Percentiles rank a stretch among this genome's conserved stretches.
Conservation (phyloP, 495 filamentous ascomycete genomes). For the Apiosordaria backusii region DNA sequence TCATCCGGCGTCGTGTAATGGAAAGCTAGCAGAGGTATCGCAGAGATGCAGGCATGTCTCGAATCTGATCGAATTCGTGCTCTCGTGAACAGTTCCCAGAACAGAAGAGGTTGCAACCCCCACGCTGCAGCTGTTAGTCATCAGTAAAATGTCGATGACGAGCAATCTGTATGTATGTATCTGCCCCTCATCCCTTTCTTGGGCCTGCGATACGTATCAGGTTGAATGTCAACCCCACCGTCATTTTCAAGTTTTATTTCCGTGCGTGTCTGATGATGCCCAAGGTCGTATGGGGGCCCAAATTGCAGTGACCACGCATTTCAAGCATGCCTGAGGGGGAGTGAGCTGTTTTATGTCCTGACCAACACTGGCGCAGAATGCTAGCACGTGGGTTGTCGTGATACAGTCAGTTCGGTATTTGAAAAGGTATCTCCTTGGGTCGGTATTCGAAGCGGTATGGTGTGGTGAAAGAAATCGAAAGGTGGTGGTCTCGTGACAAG, state of each 20-base stretch:
- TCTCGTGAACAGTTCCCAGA: neutral
- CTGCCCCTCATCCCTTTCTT: neutral
- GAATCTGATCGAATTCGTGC: too few species aligned
- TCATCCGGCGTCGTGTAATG: neutral
- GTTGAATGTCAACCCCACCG: neutral
- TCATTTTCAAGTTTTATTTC: neutral
- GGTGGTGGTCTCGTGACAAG: neutral
- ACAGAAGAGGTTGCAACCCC: neutral
- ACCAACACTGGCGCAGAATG: neutral
- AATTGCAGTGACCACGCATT: conserved; percentile 2
- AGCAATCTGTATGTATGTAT: neutral
- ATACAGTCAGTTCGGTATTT: neutral
- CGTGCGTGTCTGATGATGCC: neutral
- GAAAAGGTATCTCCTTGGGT: neutral
- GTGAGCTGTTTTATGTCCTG: neutral
- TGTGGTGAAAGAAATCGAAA: neutral
- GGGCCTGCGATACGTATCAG: neutral
- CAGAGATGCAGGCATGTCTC: too few species aligned
- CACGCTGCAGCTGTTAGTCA: conserved; percentile 1
- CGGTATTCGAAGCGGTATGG: neutral
- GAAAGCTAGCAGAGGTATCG: too few species aligned
- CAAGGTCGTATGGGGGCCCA: neutral
- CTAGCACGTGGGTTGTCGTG: neutral
- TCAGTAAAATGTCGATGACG: neutral
- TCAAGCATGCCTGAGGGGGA: neutral